phyloP scores from a whole-genome alignment of 2,329 filamentous ascomycete genomes.

The Ophiostoma triangulosporum region DNA sequence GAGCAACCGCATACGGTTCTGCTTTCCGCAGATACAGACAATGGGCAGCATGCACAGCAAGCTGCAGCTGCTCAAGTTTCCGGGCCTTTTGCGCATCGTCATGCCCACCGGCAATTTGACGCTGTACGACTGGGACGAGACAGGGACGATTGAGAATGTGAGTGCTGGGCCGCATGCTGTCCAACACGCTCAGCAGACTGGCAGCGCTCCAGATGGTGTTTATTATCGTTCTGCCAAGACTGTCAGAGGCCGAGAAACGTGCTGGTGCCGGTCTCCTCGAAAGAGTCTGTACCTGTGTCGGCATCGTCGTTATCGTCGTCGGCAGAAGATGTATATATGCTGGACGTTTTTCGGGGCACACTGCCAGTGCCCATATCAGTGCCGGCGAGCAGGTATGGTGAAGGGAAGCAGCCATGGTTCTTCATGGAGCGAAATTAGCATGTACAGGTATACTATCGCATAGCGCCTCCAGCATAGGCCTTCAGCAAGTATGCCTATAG shows the following conservation, averaged over 20 bases:
- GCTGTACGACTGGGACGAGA: conserved; percentile 80
- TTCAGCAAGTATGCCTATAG: too few relatives aligned
- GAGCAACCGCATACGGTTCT: conserved; percentile 46
- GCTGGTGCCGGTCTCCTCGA: conserved; percentile 43
- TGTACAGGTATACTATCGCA: too few relatives aligned
- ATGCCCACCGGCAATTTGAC: conserved; percentile 81
- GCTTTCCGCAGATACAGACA: conserved; percentile 71
- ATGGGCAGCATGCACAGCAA: conserved; percentile 85
- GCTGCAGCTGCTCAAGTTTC: conserved; percentile 75
- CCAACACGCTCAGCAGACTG: too few relatives aligned
- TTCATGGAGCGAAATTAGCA: conserved; percentile 15
- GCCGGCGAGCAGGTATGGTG: conserved; percentile 38
- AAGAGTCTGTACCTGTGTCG: not conserved
- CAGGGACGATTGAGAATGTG: conserved; percentile 73
- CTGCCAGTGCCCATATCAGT: conserved; percentile 52
- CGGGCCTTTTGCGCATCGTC: conserved; percentile 59
- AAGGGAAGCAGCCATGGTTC: conserved; percentile 27
- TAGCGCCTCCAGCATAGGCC: too few relatives aligned
- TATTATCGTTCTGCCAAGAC: conserved; percentile 74
- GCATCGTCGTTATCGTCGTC: not conserved
- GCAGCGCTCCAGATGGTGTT: conserved; percentile 51
- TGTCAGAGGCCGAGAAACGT: conserved; percentile 36
- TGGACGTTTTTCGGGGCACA: conserved; percentile 36
- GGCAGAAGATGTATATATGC: conserved; percentile 11
- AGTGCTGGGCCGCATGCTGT: too few relatives aligned